Percentiles rank a stretch among this genome's conserved stretches.
phyloP scores from a whole-genome alignment of 768 basidiomycete genomes.

The Dictyophora rubrovolvata region DNA sequence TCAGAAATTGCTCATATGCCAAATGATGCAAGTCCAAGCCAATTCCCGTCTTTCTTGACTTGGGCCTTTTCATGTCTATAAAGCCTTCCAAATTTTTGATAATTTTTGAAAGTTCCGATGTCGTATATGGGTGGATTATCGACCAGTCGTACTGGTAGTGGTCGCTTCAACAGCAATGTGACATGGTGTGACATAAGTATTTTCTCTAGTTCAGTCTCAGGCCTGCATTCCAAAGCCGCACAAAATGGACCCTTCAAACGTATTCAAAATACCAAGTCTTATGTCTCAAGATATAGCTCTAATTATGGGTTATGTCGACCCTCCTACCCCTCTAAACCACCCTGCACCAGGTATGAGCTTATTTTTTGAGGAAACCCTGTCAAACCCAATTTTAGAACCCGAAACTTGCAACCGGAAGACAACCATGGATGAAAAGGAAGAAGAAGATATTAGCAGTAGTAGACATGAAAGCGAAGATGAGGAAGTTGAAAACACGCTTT shows the following conservation, averaged over 20 bases:
- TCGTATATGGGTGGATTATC: too few relatives aligned
- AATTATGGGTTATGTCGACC: constrained; percentile 1
- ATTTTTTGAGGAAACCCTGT: not conserved
- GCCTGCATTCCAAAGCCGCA: too few relatives aligned
- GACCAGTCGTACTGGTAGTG: too few relatives aligned
- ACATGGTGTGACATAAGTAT: too few relatives aligned
- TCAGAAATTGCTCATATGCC: too few relatives aligned
- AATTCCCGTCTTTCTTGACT: too few relatives aligned
- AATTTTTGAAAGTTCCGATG: too few relatives aligned
- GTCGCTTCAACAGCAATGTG: too few relatives aligned
- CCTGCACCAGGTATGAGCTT: not conserved
- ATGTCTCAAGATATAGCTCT: constrained; percentile 55
- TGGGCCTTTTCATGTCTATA: too few relatives aligned
- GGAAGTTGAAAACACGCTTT: constrained; percentile 46
- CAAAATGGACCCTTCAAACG: not conserved
- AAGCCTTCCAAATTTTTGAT: too few relatives aligned
- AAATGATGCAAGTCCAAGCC: too few relatives aligned
- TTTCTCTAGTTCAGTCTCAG: too few relatives aligned
- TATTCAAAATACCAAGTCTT: constrained; percentile 52
- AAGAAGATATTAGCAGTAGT: constrained; percentile 47
- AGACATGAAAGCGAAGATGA: constrained; percentile 59
- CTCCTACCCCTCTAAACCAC: not conserved
- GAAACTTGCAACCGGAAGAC: not conserved
- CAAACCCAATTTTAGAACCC: not conserved
- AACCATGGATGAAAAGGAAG: constrained; percentile 8